A percentile compares a stretch with the other conserved stretches of the same genome.
These are phyloP conservation scores for Aplosporella prunicola DNA, from an alignment of 2,329 filamentous ascomycete genomes.

Conservation along the genomic window DNA sequence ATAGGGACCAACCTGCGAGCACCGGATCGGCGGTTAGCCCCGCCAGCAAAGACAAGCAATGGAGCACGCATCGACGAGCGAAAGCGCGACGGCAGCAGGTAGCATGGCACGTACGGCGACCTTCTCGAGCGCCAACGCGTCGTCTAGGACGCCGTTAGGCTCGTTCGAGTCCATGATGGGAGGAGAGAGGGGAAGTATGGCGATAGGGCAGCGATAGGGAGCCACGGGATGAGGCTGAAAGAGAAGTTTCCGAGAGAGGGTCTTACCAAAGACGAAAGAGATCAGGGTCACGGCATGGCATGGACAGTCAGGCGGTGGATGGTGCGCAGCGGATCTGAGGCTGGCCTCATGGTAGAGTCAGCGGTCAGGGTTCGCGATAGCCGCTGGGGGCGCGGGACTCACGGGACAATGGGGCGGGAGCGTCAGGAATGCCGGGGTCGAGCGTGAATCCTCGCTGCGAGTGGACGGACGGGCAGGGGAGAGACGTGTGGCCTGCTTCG, in stretches of 20 bases:
- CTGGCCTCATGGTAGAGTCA: conserved; percentile 9
- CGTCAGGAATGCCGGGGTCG: conserved; percentile 6
- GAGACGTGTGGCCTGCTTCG: conserved; percentile 7
- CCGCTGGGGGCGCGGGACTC: conserved; percentile 7
- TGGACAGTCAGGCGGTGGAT: conserved; percentile 8
- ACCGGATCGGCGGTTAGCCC: conserved; percentile 19
- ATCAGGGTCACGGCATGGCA: conserved; percentile 13
- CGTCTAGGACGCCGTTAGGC: conserved; percentile 22
- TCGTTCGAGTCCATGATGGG: conserved; percentile 17
- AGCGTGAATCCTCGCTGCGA: conserved; percentile 7
- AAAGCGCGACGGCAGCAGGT: background rate
- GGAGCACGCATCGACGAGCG: background rate
- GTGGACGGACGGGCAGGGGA: conserved; percentile 8
- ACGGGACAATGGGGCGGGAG: conserved; percentile 7
- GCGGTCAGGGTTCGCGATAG: conserved; percentile 10
- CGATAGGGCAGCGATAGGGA: conserved; percentile 2
- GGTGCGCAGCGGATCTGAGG: conserved; percentile 8
- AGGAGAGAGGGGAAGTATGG: conserved; percentile 8
- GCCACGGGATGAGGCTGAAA: conserved; percentile 6
- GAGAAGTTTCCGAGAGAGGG: conserved; percentile 7
- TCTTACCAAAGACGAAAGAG: conserved; percentile 16
- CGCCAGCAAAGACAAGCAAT: conserved; percentile 4
- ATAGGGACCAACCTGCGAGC: conserved; percentile 27
- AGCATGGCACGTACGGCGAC: conserved; percentile 27
- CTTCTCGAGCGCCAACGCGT: conserved; percentile 28